Percentiles rank a stretch among this genome's conserved stretches.
These are phyloP conservation scores for Elsinoe australis DNA, from an alignment of 2,329 filamentous ascomycete genomes.

Conservation along the genomic window DNA sequence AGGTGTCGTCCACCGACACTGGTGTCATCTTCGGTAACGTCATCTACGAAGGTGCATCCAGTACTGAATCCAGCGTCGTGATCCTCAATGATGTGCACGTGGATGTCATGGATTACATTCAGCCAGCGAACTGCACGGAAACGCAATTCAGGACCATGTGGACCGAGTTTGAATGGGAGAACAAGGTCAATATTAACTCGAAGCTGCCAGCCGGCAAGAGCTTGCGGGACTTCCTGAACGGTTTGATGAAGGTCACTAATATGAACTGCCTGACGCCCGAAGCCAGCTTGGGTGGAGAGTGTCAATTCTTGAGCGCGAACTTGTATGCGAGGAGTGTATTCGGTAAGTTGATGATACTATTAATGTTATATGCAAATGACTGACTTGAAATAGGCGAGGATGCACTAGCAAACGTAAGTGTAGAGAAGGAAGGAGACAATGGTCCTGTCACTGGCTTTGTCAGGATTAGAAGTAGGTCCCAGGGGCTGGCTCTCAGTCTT, in stretches of 20 bases:
- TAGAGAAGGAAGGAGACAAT: conserved; percentile 93
- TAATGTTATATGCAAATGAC: conserved; percentile 11
- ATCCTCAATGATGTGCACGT: conserved; percentile 97
- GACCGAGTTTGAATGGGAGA: conserved; percentile 99
- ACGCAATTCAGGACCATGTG: conserved; percentile 99
- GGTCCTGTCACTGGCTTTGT: conserved; percentile 96
- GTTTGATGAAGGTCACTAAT: conserved; percentile 95
- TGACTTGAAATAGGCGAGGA: conserved; percentile 68
- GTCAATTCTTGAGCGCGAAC: conserved; percentile 95
- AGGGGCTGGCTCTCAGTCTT: conserved; percentile 86
- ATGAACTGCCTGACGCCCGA: conserved; percentile 98
- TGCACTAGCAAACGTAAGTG: conserved; percentile 91
- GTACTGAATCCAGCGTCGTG: conserved; percentile 89
- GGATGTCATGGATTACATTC: conserved; percentile 99
- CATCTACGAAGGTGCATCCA: conserved; percentile 89
- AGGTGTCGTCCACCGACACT: conserved; percentile 95
- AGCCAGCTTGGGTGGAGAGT: conserved; percentile 92
- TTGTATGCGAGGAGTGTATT: conserved; percentile 95
- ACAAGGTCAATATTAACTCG: conserved; percentile 99
- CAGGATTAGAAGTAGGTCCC: conserved; percentile 91
- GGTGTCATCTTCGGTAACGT: conserved; percentile 99
- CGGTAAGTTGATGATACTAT: conserved; percentile 57
- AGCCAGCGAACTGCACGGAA: conserved; percentile 91
- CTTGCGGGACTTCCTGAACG: conserved; percentile 81
- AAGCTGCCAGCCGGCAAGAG: conserved; percentile 67